These are phyloP conservation scores for Yamadazyma pseudoaaseri DNA, from an alignment of 1,139 yeast species.

Conservation along the genomic window DNA sequence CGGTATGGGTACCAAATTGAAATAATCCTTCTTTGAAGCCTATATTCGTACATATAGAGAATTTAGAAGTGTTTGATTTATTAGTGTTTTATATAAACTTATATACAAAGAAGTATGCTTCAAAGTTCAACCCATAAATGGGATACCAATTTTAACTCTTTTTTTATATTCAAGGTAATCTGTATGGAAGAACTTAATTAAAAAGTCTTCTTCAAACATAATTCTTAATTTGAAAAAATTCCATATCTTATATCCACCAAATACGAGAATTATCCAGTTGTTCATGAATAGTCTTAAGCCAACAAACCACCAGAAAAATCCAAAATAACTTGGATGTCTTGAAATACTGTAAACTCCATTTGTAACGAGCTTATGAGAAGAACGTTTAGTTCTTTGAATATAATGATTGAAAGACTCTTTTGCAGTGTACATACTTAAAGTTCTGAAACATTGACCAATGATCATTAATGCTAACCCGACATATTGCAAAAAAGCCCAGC, in stretches of 20 bases:
- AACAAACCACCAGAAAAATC: conserved; percentile 91
- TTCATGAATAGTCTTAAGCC: conserved; percentile 75
- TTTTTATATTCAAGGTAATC: conserved; percentile 55
- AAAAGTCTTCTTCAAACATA: conserved; percentile 61
- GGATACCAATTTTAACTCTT: conserved; percentile 59
- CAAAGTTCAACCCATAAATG: conserved; percentile 41
- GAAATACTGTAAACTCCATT: conserved; percentile 63
- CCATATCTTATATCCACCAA: conserved; percentile 47
- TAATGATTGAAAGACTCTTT: conserved; percentile 85
- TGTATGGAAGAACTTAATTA: conserved; percentile 67
- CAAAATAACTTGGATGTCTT: conserved; percentile 90
- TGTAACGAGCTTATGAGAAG: conserved; percentile 66
- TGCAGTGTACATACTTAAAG: conserved; percentile 85
- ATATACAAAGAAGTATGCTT: too few species aligned
- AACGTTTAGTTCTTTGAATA: conserved; percentile 52
- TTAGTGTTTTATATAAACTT: neutral
- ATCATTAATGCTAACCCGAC: conserved; percentile 50
- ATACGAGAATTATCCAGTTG: conserved; percentile 37
- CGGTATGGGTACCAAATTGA: conserved; percentile 28
- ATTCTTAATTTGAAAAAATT: conserved; percentile 70
- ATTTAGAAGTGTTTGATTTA: neutral
- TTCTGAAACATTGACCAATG: conserved; percentile 66
- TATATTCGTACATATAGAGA: neutral
- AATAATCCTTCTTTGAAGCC: conserved; percentile 3
- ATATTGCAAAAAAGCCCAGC: conserved; percentile 2